Base-by-base conservation (phyloP, 1,284 basidiomycete genomes). In the Moniliella sp. region DNA sequence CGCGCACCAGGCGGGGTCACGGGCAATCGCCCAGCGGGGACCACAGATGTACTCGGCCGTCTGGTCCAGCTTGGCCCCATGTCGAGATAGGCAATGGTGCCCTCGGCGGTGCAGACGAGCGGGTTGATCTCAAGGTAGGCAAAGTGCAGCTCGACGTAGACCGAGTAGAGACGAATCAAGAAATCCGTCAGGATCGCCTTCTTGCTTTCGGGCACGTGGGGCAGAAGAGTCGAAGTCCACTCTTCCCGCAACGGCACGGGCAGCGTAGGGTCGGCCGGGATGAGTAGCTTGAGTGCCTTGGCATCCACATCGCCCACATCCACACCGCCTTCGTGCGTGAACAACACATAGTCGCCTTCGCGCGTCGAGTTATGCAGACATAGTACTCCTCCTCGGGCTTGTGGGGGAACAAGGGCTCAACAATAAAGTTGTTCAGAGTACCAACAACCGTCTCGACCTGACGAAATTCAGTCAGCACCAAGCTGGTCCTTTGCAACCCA, bases 111-210 rank as follows among this genome's bases (percentile, higher is more conserved):
- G 58, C 81, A 80, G 59, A 97, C 78, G 40, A 97, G 74, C 28
- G 91, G 91, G 72, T 97, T 97, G 67, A 97, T 97, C 67, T 97
- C 88, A 60, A 97, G 81, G 69, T 97, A 97, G 27, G 88, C 83
- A 62, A 93, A 61, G 50, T 58, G 60, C 38, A 61, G 58, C 63
- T 93, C 83, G 50, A 88, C 86, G 65, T 94, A 94, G 55, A 94
- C 83, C 46, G 75, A 77, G 72, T 94, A 97, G 28, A 97, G 75
- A 42, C 88, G 75, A 62, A 79, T 72, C 56, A 97, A 70, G 67
- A 94, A 97, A 67, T 97, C 55, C 36, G 55, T 58, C 5, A 58
- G 45, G 23, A 47, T 36, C 39, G 55, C 45, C 33, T 51, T 51
- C 40, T 55, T 57, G 13, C n/a, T 34, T 29, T 40, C 36, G 11